Base-by-base conservation (phyloP, 495 filamentous ascomycete species). In the Melanomma pulvis-pyrius region DNA sequence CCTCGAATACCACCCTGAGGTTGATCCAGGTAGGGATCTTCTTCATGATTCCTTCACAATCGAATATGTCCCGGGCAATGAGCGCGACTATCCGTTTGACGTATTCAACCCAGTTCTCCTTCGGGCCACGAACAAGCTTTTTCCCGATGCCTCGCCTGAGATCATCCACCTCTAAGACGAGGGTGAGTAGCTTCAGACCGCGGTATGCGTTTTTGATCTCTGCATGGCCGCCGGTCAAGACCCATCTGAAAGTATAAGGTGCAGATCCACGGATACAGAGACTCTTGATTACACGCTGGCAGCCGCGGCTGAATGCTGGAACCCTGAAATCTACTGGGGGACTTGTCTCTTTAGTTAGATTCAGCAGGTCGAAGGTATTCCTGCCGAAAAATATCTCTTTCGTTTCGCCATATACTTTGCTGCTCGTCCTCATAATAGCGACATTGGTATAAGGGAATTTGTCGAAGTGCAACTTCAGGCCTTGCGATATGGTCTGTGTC, bases 341-440 rank as follows among this genome's bases (percentile, higher is more conserved):
- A 6, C 17, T 24, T 7, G 52, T 29, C 26, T 69, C 61, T 9
- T 22, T 25, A 29, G 19, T 59, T 1, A 50, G 54, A 24, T 56
- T 58, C 5, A 3, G 11, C 12, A 69, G 29, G 1, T 69, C 66
- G 47, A 64, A 69, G 17, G 17, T 39, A 47, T 69, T 69, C 21
- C 1, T 12, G 29, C 53, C 48, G 41, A 64, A 69, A n/a, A 69
- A 15, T 25, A 64, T 32, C 1, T 9, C 46, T 19, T 48, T 64
- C 1, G 66, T 54, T 41, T 69, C 66, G 5, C 0, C 19, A 36
- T 63, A 52, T 9, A 69, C 55, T 15, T 55, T 15, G 24, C 59
- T 59, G 30, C 29, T 58, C 17, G 25, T 30, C 5, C 48, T 41
- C 5, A 69, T 25, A 13, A 69, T 46, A 25, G 21, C 17, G 11